These are phyloP conservation scores for Oryza nivara DNA, from an alignment of 176 grass and related monocot species.

Conservation along the genomic window DNA sequence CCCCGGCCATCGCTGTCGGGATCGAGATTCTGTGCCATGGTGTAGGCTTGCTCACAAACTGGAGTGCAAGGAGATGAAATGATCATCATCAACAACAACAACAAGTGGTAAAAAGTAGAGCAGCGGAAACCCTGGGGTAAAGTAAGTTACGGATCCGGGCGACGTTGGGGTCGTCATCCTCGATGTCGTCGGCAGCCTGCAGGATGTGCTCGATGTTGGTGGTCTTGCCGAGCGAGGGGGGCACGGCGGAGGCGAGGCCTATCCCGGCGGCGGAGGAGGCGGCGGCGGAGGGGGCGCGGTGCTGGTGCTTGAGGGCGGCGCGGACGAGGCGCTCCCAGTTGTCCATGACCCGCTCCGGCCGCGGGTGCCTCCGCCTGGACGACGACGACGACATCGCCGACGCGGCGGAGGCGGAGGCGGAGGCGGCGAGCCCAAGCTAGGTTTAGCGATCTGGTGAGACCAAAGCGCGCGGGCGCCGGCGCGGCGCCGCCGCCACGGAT, in stretches of 20 bases:
- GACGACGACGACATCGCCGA: constrained; percentile 34
- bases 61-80: constrained; percentile 5
- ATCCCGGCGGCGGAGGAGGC: constrained; percentile 5
- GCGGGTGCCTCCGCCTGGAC: constrained; percentile 45
- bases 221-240: constrained; percentile 60
- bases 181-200: constrained; percentile 85
- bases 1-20: constrained; percentile 77
- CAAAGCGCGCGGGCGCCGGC: too few relatives aligned
- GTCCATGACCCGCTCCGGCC: constrained; percentile 47
- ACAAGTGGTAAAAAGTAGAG: neutral
- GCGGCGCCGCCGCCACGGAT: too few relatives aligned
- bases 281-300: constrained; percentile 30
- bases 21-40: constrained; percentile 83
- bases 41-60: constrained; percentile 90
- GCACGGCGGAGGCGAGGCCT: constrained; percentile 59
- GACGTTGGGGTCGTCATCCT: constrained; percentile 80
- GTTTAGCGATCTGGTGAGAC: too few relatives aligned
- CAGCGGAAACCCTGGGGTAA: neutral
- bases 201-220: constrained; percentile 90
- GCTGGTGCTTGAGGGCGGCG: constrained; percentile 59
- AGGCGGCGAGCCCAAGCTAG: too few relatives aligned
- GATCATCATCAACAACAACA: neutral
- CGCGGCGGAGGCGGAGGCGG: neutral
- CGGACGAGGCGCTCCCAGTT: constrained; percentile 94
- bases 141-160: constrained; percentile 62